Conservation (phyloP, 179 eudicot species). For the Camellia oleifera region DNA sequence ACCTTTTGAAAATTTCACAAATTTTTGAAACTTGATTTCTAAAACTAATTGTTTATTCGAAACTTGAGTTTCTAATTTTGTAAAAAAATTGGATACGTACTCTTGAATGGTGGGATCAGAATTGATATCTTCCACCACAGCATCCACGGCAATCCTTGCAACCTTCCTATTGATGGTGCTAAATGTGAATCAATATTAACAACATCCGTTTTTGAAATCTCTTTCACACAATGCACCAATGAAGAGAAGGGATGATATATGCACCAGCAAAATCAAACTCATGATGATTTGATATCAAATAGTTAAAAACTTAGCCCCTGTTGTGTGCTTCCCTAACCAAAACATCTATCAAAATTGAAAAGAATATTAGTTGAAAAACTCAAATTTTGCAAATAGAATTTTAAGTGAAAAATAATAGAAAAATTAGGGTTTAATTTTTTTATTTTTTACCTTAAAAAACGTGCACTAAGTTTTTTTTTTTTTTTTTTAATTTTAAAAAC, state of each 20-base stretch:
- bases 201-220: slow-evolving; percentile 22
- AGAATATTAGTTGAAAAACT: neutral
- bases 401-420: no score
- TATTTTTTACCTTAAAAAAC: no score
- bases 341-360: neutral
- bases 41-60: no score
- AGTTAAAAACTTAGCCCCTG: neutral
- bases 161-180: slow-evolving; percentile 39
- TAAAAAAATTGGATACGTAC: no score
- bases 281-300: slow-evolving; percentile 17
- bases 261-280: slow-evolving; percentile 26
- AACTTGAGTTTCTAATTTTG: no score
- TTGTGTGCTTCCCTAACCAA: neutral
- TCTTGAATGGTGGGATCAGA: slow-evolving; percentile 44
- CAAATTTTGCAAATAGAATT: neutral
- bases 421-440: no score
- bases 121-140: slow-evolving; percentile 61
- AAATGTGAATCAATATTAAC: slow-evolving; percentile 47
- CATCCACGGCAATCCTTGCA: slow-evolving; percentile 45
- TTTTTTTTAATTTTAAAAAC: no score
- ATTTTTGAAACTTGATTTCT: no score
- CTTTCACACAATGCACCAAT: slow-evolving; percentile 22
- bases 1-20: no score
- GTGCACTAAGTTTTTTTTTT: no score
- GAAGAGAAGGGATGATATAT: slow-evolving; percentile 20